Evolutionary conservation across 2,329 filamentous ascomycete species (phyloP), one percentile per base, ranked within the genome.

Genomic region (Teratosphaeriaceae sp.): DNA sequence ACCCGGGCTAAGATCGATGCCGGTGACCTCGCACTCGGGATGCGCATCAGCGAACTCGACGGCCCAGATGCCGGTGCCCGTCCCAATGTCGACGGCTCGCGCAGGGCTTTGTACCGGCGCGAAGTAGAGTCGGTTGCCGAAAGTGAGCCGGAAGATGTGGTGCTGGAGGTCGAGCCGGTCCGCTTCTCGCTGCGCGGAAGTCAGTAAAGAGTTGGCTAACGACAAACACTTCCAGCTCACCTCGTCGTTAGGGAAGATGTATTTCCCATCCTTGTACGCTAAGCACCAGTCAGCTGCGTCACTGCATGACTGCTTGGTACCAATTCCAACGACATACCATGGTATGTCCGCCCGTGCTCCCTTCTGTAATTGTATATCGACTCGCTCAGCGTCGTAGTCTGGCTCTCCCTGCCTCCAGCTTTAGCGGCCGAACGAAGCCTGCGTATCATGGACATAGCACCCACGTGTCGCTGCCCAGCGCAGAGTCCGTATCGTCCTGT

Each of bases 1-100:
- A 30, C 72, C 68, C 8, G 71, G 70, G 42, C 64, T 70, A 5
- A 76, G 63, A 47, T 76, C 73, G 19, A 62, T 69, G 15, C 71
- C 71, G 2, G 65, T 60, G 3, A 73, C 69, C 24, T 62, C 45
- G 34, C 59, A 63, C 8, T 61, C 58, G 0, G 69, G 69, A 44
- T 65, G 62, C 45, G 67, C 57, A 42, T 68, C 63, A 16, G 69
- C 68, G 49, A 73, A 69, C 30, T 73, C 68, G n/a, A 78, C 70
- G 2, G 76, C 76, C 78, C 78, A 81, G 31, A 77, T 66, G 6
- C 72, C 72, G 3, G 70, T 74, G 12, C 72, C 73, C 0, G 72
- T 76, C 3, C 73, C 74, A 15, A 75, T 57, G 53, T 76, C 74
- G 5, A 77, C 61, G 16, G 70, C 67, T 18, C 65, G 61, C 29